phyloP scores from a whole-genome alignment of 2,329 filamentous ascomycete species.

The Neonectria faginata region DNA sequence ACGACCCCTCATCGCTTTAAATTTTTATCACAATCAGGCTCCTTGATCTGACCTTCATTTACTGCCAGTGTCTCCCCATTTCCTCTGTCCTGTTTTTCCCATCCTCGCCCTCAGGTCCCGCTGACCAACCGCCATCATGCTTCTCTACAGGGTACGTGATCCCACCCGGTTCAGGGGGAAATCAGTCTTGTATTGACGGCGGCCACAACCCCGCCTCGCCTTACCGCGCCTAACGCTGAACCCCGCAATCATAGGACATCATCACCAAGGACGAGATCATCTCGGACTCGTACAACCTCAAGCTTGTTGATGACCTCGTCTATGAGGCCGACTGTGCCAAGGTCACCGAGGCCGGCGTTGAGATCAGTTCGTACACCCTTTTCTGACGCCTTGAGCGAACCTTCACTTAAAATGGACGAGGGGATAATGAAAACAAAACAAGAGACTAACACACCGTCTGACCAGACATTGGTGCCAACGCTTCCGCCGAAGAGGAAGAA shows the following conservation, averaged over 20 bases:
- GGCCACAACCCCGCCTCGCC: constrained; percentile 36
- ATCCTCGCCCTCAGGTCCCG: no score
- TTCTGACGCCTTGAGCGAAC: neutral
- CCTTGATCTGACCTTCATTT: constrained; percentile 37
- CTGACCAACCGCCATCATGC: no score
- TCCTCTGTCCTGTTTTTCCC: no score
- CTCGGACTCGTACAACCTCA: constrained; percentile 92
- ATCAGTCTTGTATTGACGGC: no score
- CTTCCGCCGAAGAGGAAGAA: no score
- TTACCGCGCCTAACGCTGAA: constrained; percentile 43
- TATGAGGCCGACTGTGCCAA: constrained; percentile 94
- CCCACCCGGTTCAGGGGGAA: no score
- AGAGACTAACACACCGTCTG: constrained; percentile 25
- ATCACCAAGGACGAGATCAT: constrained; percentile 94
- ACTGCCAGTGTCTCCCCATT: no score
- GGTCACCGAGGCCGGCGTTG: constrained; percentile 80
- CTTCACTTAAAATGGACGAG: neutral
- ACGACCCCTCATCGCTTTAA: constrained; percentile 42
- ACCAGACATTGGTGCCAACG: constrained; percentile 91
- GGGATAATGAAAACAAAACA: constrained; percentile 4
- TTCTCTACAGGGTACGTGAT: no score
- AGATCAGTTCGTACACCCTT: constrained; percentile 71
- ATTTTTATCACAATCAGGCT: constrained; percentile 45
- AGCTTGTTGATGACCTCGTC: no score
- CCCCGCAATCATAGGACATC: constrained; percentile 74